Evolutionary conservation across 768 basidiomycete genomes (phyloP), one percentile per base, ranked within the genome.

Genomic region (Steccherinum ochraceum): DNA sequence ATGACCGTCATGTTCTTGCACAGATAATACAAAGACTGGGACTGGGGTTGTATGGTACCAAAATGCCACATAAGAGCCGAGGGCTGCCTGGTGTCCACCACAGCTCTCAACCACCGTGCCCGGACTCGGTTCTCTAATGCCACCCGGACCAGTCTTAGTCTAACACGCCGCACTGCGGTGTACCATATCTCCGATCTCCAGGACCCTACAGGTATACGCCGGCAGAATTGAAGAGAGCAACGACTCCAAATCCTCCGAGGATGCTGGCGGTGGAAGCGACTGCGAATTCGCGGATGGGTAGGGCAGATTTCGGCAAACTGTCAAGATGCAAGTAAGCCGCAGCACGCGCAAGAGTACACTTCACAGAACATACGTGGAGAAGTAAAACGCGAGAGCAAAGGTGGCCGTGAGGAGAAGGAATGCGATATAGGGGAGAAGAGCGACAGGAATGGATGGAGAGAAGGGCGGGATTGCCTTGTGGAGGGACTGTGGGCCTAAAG

Each of bases 331-430:
- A 7, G 30, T 7, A 35, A 16, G 30, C 7, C 7, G 30, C 30
- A 24, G 30, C 19, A 26, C 13, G 16, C 10, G 41, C 11, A n/a
- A n/a, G 25, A 52, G 25, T 35, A n/a, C 41, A 49, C n/a, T n/a
- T n/a, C 45, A 48, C 26, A 23, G 48, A 54, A 4, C 83, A 54
- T 63, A 89, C 84, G 83, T 95, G 54, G 93, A 85, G 68, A 90
- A 91, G 72, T 93, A 92, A 74, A 95, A 95, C 0, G 86, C 79
- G 40, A 94, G 80, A n/a, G 63, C 79, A 63, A 96, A 94, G 1
- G 92, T 92, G 16, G 80, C 69, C 1, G 79, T 62, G 41, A 95
- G 77, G 54, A 89, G 79, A 55, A 85, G 49, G 60, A 89, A 78
- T 7, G 93, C 87, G 58, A 93, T 70, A 63, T 76, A 81, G 2